Conservation (phyloP, 192 early-diverging fungal species). For the Coemansia sp. region DNA sequence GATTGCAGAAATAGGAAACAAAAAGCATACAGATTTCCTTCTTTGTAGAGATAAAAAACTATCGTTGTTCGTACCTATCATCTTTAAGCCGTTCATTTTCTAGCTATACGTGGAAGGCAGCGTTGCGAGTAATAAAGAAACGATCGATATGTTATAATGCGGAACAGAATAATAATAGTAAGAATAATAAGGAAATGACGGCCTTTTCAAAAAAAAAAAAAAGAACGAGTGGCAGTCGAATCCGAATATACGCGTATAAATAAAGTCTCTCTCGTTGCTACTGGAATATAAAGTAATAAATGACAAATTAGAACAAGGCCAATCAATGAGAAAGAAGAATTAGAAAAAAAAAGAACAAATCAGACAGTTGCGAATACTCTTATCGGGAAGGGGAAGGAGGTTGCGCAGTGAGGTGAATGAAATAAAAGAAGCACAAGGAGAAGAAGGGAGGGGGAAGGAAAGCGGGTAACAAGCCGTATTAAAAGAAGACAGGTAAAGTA, state of each 20-base stretch:
- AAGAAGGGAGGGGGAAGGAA: too few relatives aligned
- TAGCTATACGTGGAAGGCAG: background rate
- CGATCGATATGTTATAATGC: background rate
- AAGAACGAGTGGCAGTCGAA: background rate
- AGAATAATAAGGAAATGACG: background rate
- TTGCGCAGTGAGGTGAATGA: too few relatives aligned
- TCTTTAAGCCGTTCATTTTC: conserved; percentile 53
- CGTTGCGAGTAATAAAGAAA: background rate
- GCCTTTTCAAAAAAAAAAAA: background rate
- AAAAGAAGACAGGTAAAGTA: too few relatives aligned
- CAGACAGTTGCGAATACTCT: too few relatives aligned
- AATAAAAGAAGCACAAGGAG: too few relatives aligned
- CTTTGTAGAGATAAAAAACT: background rate
- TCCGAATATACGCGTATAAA: background rate
- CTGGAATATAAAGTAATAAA: conserved; percentile 9
- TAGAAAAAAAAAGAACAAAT: background rate
- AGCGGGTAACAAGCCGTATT: too few relatives aligned
- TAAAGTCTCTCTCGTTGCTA: conserved; percentile 18
- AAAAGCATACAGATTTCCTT: background rate
- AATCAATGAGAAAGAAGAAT: background rate
- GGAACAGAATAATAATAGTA: conserved; percentile 6
- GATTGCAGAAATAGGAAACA: background rate
- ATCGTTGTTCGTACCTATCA: conserved; percentile 39
- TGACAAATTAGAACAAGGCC: background rate
- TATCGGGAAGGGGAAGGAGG: too few relatives aligned